phyloP scores from a whole-genome alignment of 2,329 filamentous ascomycete genomes.

The Fusarium irregulare region DNA sequence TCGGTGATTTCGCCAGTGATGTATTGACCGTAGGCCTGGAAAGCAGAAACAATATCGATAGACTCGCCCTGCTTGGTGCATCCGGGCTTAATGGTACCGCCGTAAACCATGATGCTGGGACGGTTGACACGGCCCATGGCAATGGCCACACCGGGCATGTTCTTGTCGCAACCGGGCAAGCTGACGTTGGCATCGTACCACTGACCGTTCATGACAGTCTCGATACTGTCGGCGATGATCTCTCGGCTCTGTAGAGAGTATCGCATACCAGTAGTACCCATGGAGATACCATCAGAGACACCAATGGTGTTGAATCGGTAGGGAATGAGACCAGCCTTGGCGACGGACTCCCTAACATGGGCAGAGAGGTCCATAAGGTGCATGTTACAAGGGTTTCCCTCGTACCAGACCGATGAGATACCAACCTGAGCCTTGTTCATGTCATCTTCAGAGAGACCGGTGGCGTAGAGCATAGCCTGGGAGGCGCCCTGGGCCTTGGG shows the following conservation, averaged over 20 bases:
- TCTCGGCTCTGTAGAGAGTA: conserved; percentile 95
- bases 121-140: conserved; percentile 96
- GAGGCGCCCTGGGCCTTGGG: conserved; percentile 98
- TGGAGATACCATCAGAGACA: conserved; percentile 96
- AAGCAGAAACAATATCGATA: conserved; percentile 96
- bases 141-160: conserved; percentile 94
- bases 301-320: conserved; percentile 99
- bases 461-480: conserved; percentile 98
- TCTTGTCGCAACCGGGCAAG: conserved; percentile 98
- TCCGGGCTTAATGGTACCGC: conserved; percentile 91
- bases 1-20: conserved; percentile 91
- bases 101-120: conserved; percentile 97
- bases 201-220: conserved; percentile 98
- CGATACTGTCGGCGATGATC: conserved; percentile 96
- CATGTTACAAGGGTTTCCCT: conserved; percentile 99
- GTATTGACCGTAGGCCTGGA: conserved; percentile 97
- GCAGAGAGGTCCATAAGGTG: conserved; percentile 91
- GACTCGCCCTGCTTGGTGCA: conserved; percentile 80
- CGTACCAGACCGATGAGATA: conserved; percentile 98
- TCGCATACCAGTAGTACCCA: conserved; percentile 97
- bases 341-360: conserved; percentile 72
- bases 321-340: conserved; percentile 81
- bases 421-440: conserved; percentile 98
- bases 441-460: conserved; percentile 84
- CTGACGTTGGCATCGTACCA: conserved; percentile 99